Percentiles rank a stretch among this genome's conserved stretches.
phyloP scores from a whole-genome alignment of 768 basidiomycete genomes.

The Boletus rufocinnamomeus region DNA sequence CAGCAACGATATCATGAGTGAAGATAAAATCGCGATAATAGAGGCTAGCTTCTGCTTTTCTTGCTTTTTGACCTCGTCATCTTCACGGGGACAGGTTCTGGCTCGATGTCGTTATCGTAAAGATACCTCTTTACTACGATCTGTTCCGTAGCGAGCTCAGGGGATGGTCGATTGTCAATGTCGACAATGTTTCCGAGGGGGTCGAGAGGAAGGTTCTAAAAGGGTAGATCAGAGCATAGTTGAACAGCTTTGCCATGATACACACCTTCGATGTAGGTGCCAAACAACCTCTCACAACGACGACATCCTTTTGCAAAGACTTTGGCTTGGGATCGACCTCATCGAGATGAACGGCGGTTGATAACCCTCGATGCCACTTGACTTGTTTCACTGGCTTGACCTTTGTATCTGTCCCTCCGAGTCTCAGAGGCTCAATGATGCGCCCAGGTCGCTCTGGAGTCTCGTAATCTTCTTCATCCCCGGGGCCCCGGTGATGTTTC shows the following conservation, averaged over 20 bases:
- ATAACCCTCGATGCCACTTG: slow-evolving; percentile 76
- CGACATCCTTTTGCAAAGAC: slow-evolving; percentile 42
- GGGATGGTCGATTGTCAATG: slow-evolving; percentile 50
- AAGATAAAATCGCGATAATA: slow-evolving; percentile 17
- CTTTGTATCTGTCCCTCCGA: slow-evolving; percentile 36
- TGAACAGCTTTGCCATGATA: not conserved
- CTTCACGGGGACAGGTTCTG: slow-evolving; percentile 39
- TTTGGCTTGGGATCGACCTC: slow-evolving; percentile 57
- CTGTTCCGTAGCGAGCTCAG: slow-evolving; percentile 62
- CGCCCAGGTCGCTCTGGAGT: slow-evolving; percentile 55
- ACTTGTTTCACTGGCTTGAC: slow-evolving; percentile 53
- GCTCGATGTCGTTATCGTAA: slow-evolving; percentile 69
- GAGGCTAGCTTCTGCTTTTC: slow-evolving; percentile 43
- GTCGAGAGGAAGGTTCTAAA: slow-evolving; percentile 63
- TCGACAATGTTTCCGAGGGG: slow-evolving; percentile 70
- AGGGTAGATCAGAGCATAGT: slow-evolving; percentile 9
- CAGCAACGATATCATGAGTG: slow-evolving; percentile 30
- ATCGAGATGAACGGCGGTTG: slow-evolving; percentile 61
- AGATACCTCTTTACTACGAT: slow-evolving; percentile 77
- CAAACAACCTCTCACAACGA: slow-evolving; percentile 62
- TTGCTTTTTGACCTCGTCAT: slow-evolving; percentile 59
- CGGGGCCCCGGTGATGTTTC: slow-evolving; percentile 64
- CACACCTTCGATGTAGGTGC: slow-evolving; percentile 67
- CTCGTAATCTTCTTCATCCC: slow-evolving; percentile 80
- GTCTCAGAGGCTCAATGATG: slow-evolving; percentile 43